These are phyloP conservation scores for Vigna hirtella DNA, from an alignment of 306 rosid species.

Conservation along the genomic window DNA sequence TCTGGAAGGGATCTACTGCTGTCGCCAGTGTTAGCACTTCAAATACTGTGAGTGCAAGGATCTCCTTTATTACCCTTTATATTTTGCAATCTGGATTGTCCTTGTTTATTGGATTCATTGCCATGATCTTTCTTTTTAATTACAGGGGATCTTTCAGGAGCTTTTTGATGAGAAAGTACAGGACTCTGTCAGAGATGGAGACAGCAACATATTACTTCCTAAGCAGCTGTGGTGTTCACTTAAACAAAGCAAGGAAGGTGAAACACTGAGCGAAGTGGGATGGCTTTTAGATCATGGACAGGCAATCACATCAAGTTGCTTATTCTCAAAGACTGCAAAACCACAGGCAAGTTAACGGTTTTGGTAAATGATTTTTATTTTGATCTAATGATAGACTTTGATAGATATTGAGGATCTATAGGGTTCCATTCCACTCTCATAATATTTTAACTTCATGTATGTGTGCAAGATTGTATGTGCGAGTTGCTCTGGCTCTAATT, in stretches of 20 bases:
- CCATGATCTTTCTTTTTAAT: conserved; percentile 25
- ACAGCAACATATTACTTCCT: conserved; percentile 72
- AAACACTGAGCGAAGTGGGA: conserved; percentile 75
- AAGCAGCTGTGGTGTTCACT: conserved; percentile 91
- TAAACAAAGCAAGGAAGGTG: conserved; percentile 61
- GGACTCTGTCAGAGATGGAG: conserved; percentile 66
- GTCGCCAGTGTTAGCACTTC: conserved; percentile 53
- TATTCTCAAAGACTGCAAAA: conserved; percentile 66
- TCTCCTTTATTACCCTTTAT: conserved; percentile 27
- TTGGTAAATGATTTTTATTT: conserved; percentile 3
- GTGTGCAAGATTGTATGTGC: neutral
- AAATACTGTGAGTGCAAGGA: conserved; percentile 59
- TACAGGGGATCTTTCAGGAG: conserved; percentile 62
- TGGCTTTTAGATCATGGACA: conserved; percentile 80
- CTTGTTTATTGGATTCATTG: conserved; percentile 28
- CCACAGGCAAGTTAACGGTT: conserved; percentile 70
- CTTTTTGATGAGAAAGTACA: conserved; percentile 47
- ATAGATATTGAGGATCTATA: conserved; percentile 3
- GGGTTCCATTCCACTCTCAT: neutral
- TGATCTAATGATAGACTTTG: conserved; percentile 31
- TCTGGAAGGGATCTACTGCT: conserved; percentile 71
- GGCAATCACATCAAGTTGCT: conserved; percentile 81
- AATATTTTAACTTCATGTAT: neutral
- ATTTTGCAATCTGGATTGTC: neutral
- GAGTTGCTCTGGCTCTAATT: neutral